Percentiles rank a stretch among this genome's conserved stretches.
Conservation (phyloP, 768 basidiomycete species). For the Serendipita sp. region DNA sequence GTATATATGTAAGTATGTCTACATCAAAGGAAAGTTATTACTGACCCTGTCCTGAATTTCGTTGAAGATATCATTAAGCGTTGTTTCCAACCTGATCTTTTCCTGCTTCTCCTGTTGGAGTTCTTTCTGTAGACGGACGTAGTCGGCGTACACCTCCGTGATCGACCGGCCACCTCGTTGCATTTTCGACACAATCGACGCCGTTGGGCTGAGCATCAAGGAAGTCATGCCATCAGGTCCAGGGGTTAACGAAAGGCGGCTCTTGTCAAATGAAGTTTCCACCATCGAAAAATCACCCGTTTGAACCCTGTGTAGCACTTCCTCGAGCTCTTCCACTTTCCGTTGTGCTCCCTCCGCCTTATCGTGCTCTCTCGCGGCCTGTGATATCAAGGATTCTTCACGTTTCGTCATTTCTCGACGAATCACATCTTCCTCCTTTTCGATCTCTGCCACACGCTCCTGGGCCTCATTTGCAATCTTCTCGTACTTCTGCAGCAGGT, state of each 20-base stretch:
- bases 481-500: constrained; percentile 73
- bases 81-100: constrained; percentile 69
- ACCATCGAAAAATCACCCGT: constrained; percentile 54
- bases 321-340: constrained; percentile 36
- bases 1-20: constrained; percentile 3
- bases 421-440: constrained; percentile 64
- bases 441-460: constrained; percentile 64
- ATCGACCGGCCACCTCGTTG: constrained; percentile 79
- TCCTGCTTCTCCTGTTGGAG: constrained; percentile 63
- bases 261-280: constrained; percentile 14
- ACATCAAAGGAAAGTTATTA: constrained; percentile 8
- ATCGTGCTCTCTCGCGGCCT: constrained; percentile 53
- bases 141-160: constrained; percentile 87
- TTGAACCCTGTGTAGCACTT: constrained; percentile 54
- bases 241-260: constrained; percentile 32
- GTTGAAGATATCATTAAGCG: constrained; percentile 60
- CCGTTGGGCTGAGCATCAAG: constrained; percentile 68
- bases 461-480: constrained; percentile 75
- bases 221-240: constrained; percentile 31
- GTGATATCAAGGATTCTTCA: constrained; percentile 49
- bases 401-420: constrained; percentile 51
- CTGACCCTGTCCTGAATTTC: constrained; percentile 84
- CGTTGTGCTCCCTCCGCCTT: constrained; percentile 29
- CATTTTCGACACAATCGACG: constrained; percentile 65
- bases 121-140: constrained; percentile 72